phyloP scores from a whole-genome alignment of 805 yeast genomes.

The Torulaspora maleeae region DNA sequence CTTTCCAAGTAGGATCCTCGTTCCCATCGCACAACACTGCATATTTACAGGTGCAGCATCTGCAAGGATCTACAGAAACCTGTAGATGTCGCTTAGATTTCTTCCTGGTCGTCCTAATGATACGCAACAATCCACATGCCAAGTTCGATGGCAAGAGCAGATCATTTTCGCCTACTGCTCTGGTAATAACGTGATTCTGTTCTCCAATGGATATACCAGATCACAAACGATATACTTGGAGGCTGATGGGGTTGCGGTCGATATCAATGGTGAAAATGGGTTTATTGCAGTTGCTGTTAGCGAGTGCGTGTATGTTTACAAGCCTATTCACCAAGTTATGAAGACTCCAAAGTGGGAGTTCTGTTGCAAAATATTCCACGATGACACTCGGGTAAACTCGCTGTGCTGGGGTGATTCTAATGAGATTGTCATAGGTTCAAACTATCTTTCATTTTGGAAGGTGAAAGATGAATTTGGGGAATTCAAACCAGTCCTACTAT shows the following conservation, averaged over 20 bases:
- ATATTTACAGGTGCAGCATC: too few relatives aligned
- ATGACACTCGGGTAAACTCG: constrained; percentile 38
- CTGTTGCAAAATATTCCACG: constrained; percentile 32
- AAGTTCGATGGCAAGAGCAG: constrained; percentile 60
- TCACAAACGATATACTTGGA: constrained; percentile 76
- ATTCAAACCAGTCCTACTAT: constrained; percentile 30
- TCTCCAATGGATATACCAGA: constrained; percentile 47
- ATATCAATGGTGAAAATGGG: constrained; percentile 59
- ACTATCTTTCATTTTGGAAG: constrained; percentile 51
- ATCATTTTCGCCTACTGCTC: constrained; percentile 72
- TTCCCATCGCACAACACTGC: too few relatives aligned
- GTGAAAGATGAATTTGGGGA: constrained; percentile 43
- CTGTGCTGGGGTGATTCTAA: constrained; percentile 51
- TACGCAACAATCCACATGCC: constrained; percentile 50
- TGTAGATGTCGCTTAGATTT: constrained; percentile 56
- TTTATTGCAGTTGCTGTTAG: constrained; percentile 51
- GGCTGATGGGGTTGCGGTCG: constrained; percentile 60
- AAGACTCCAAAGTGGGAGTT: constrained; percentile 45
- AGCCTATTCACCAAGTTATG: constrained; percentile 51
- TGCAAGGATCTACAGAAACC: neutral
- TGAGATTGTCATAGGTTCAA: constrained; percentile 62
- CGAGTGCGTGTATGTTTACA: constrained; percentile 44
- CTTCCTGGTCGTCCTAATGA: constrained; percentile 83
- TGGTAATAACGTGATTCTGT: constrained; percentile 76
- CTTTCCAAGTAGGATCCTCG: too few relatives aligned